Evolutionary conservation across 179 eudicot genomes (phyloP).

Genomic region (Spergularia azorica): DNA sequence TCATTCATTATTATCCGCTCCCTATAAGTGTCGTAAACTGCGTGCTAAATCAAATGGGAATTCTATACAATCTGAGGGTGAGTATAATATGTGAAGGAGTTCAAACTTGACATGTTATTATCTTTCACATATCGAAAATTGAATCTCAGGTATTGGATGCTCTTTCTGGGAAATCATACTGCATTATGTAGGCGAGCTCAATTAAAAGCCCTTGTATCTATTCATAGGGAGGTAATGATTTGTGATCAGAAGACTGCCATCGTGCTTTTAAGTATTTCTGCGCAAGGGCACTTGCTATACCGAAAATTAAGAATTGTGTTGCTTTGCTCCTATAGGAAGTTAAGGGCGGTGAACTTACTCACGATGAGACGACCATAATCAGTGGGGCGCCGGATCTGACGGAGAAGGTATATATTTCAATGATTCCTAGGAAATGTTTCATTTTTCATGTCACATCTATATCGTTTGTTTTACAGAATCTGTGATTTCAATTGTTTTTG

Average conservation of each 20-base stretch:
- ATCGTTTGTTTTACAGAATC: not conserved
- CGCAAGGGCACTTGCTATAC: not conserved
- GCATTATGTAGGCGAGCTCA: slow-evolving; percentile 88
- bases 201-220: slow-evolving; percentile 86
- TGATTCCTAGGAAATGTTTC: slow-evolving; percentile 5
- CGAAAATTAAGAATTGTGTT: not conserved
- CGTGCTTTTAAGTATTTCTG: not conserved
- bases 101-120: not conserved
- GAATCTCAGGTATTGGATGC: slow-evolving; percentile 69
- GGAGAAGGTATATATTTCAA: slow-evolving; percentile 52
- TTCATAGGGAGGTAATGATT: slow-evolving; percentile 81
- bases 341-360: slow-evolving; percentile 85
- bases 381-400: slow-evolving; percentile 86
- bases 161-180: slow-evolving; percentile 71
- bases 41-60: too few species aligned
- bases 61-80: too few species aligned
- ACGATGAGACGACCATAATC: slow-evolving; percentile 76
- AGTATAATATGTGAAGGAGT: too few species aligned
- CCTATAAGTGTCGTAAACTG: too few species aligned
- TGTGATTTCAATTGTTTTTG: slow-evolving; percentile 2
- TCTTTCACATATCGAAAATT: slow-evolving; percentile 3
- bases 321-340: slow-evolving; percentile 50
- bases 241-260: not conserved
- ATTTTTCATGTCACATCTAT: not conserved
- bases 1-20: too few species aligned